These are phyloP conservation scores for Syncephalis fuscata DNA, from an alignment of 371 early-diverging fungal genomes.

Conservation along the genomic window DNA sequence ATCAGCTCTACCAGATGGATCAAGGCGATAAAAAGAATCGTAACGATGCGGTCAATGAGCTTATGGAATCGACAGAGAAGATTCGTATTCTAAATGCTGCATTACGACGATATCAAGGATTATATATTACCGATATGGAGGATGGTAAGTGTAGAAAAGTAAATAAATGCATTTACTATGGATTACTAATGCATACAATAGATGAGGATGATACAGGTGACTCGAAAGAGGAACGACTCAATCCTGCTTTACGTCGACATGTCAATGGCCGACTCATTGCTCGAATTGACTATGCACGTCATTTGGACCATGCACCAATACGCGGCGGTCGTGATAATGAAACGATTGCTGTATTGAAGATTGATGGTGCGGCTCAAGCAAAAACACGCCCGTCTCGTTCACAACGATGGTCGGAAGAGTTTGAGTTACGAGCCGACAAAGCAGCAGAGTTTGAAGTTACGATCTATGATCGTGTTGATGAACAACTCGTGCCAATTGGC, in stretches of 20 bases:
- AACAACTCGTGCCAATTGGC: conserved; percentile 46
- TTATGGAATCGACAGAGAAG: conserved; percentile 61
- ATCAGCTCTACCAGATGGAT: conserved; percentile 15
- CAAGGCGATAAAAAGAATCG: conserved; percentile 39
- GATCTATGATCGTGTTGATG: conserved; percentile 48
- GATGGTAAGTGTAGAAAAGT: conserved; percentile 34
- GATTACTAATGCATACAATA: background rate
- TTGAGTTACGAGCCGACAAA: conserved; percentile 66
- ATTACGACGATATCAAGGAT: conserved; percentile 63
- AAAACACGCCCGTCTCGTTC: conserved; percentile 48
- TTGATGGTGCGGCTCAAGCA: conserved; percentile 63
- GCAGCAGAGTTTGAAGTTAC: conserved; percentile 85
- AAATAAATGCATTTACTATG: background rate
- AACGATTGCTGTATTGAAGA: conserved; percentile 54
- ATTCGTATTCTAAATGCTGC: conserved; percentile 61
- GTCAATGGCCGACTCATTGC: conserved; percentile 55
- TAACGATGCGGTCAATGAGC: conserved; percentile 41
- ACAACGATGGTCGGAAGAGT: conserved; percentile 67
- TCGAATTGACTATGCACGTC: conserved; percentile 39
- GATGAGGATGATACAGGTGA: conserved; percentile 1
- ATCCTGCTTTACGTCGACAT: conserved; percentile 50
- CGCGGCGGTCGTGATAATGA: conserved; percentile 25
- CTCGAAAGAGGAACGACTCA: conserved; percentile 21
- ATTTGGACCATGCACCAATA: conserved; percentile 48
- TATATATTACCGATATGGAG: conserved; percentile 58